Evolutionary conservation across 2,329 filamentous ascomycete genomes (phyloP), one percentile per base, ranked within the genome.

Genomic region (Moelleriella libera): DNA sequence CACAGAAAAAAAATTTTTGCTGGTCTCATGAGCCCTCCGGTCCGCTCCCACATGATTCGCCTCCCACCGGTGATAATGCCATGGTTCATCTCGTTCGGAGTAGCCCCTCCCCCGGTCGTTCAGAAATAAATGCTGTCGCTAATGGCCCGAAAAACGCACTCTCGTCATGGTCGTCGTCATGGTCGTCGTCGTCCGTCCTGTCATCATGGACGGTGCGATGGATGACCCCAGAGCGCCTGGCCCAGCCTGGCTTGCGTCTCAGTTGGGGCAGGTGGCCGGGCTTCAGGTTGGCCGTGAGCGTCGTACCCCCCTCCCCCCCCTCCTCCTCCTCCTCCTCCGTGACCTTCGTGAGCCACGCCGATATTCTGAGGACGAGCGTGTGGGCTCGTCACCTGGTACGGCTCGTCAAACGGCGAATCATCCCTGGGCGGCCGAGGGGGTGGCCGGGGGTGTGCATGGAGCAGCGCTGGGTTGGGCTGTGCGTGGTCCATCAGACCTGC

Each of bases 401-500:
- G 43, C 29, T 31, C 30, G 11, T 40, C 43, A 41, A 49, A 49
- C 21, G 45, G 41, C 14, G 51, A 47, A 10, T 34, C 29, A 5
- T 44, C 47, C 11, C 50, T 42, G 30, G 28, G 43, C 6, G 48
- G 50, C 11, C 49, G 49, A 31, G 47, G 49, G 28, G 50, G 49
- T 28, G 49, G 48, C 11, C 31, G 34, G 5, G 45, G 40, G 5
- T 46, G 28, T n/a, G 44, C n/a, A 32, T 47, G 48, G 1, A 45
- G 44, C 7, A 37, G 32, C 14, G 56, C 52, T 2, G 57, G 56
- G 44, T 57, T 57, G 3, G 60, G 60, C 51, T 63, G 61, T 2
- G 60, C 60, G 44, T 63, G 47, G 2, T 66, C 65, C 48, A 72
- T 68, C 32, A 74, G 62, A 2, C 69, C 69, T 4, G 61, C 63